Evolutionary conservation across 2,329 filamentous ascomycete genomes (phyloP).

Genomic region (Alternaria novae-zelandiae): DNA sequence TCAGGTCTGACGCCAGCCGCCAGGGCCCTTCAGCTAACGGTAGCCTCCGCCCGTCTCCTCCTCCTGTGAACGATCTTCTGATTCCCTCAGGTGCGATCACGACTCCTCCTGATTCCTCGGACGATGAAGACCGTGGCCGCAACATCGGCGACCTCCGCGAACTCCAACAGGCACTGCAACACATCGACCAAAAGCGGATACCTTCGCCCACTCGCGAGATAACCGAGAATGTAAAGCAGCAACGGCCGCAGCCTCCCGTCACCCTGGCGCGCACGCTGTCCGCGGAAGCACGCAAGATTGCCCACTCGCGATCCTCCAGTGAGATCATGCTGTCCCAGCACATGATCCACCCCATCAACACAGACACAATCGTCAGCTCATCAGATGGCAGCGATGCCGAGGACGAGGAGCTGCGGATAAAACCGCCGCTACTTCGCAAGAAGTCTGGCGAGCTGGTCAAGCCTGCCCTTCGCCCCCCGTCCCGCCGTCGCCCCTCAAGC

Average conservation of each 20-base stretch:
- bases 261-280: constrained; percentile 51
- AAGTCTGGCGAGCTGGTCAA: constrained; percentile 97
- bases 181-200: constrained; percentile 71
- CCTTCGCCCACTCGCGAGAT: constrained; percentile 60
- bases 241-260: constrained; percentile 24
- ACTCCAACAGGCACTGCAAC: constrained; percentile 81
- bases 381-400: constrained; percentile 62
- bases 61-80: constrained; percentile 75
- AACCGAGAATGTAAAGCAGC: constrained; percentile 18
- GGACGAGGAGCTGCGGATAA: constrained; percentile 64
- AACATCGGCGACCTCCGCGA: constrained; percentile 62
- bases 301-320: constrained; percentile 66
- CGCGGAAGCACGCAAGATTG: constrained; percentile 64
- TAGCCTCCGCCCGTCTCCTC: constrained; percentile 81
- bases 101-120: constrained; percentile 90
- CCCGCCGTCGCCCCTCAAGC: constrained; percentile 84
- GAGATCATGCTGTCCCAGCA: constrained; percentile 60
- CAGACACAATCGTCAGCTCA: constrained; percentile 53
- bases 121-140: constrained; percentile 75
- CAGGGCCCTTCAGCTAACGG: constrained; percentile 50
- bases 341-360: constrained; percentile 49
- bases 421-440: constrained; percentile 94
- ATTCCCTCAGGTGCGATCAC: constrained; percentile 87
- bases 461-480: constrained; percentile 82
- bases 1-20: constrained; percentile 25